Percentiles rank a stretch among this genome's conserved stretches.
Evolutionary conservation across 1,139 yeast genomes (phyloP).

Genomic region (Yamadazyma epiphylla): DNA sequence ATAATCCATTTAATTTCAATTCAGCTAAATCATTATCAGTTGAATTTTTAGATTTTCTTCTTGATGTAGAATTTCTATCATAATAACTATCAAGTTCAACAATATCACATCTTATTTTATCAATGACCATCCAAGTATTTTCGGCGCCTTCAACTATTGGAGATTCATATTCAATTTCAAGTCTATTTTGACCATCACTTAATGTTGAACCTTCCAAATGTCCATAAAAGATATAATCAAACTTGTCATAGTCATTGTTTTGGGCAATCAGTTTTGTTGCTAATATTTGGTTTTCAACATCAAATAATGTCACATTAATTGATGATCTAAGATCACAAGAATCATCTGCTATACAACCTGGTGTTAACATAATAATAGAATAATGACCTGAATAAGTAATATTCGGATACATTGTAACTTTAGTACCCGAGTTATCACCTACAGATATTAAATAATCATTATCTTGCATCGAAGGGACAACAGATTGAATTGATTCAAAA

Average conservation of each 20-base stretch:
- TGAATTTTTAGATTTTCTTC: slow-evolving; percentile 17
- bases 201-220: slow-evolving; percentile 49
- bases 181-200: slow-evolving; percentile 42
- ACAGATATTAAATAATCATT: slow-evolving; percentile 20
- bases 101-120: slow-evolving; percentile 57
- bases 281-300: slow-evolving; percentile 42
- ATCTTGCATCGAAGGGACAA: slow-evolving; percentile 6
- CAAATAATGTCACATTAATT: slow-evolving; percentile 68
- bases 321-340: slow-evolving; percentile 72
- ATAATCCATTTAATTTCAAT: slow-evolving; percentile 60
- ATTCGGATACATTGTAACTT: slow-evolving; percentile 65
- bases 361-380: slow-evolving; percentile 70
- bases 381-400: slow-evolving; percentile 74
- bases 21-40: slow-evolving; percentile 20
- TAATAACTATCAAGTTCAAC: slow-evolving; percentile 45
- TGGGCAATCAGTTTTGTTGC: slow-evolving; percentile 56
- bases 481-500: slow-evolving; percentile 26
- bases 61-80: slow-evolving; percentile 26
- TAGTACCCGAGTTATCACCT: slow-evolving; percentile 37
- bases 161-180: slow-evolving; percentile 41
- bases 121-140: slow-evolving; percentile 65
- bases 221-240: slow-evolving; percentile 75
- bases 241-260: slow-evolving; percentile 74
- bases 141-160: slow-evolving; percentile 22
- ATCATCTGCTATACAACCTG: slow-evolving; percentile 73